Conservation (phyloP, 148 eudicot species). For the Pouteria glomerata region DNA sequence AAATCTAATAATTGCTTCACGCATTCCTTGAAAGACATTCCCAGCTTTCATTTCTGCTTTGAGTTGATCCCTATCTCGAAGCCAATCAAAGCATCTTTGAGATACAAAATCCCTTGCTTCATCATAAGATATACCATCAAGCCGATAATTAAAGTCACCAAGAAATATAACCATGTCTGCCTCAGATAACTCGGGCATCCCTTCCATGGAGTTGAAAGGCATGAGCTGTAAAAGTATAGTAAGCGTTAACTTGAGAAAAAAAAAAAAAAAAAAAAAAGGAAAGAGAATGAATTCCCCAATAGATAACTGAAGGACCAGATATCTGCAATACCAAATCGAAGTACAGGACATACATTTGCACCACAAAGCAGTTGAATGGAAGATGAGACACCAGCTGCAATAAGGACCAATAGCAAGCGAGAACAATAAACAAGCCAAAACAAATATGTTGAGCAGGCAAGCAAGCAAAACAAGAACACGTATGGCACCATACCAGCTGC, state of each 20-base stretch:
- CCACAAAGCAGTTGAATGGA: conserved; percentile 52
- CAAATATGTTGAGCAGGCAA: conserved; percentile 76
- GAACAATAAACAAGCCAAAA: conserved; percentile 77
- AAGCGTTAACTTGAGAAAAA: too few species aligned
- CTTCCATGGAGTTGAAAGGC: conserved; percentile 61
- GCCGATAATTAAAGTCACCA: conserved; percentile 96
- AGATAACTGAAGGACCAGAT: too few species aligned
- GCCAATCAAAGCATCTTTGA: conserved; percentile 97
- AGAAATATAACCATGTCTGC: conserved; percentile 85
- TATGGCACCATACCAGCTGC: conserved; percentile 83
- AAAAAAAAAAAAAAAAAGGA: too few species aligned
- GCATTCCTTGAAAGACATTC: conserved; percentile 97
- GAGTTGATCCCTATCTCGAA: conserved; percentile 93
- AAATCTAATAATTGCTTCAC: conserved; percentile 78
- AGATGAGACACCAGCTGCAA: conserved; percentile 85
- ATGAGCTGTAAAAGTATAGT: too few species aligned
- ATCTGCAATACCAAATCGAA: too few species aligned
- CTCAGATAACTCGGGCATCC: conserved; percentile 81
- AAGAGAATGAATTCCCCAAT: too few species aligned
- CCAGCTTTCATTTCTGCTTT: conserved; percentile 98
- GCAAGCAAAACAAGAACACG: conserved; percentile 68
- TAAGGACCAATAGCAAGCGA: conserved; percentile 66
- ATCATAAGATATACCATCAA: conserved; percentile 93
- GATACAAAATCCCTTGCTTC: conserved; percentile 98
- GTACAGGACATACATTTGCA: conserved; percentile 50